Evolutionary conservation across 305 asterid species (phyloP).

Genomic region (Fraxinus platypoda): DNA sequence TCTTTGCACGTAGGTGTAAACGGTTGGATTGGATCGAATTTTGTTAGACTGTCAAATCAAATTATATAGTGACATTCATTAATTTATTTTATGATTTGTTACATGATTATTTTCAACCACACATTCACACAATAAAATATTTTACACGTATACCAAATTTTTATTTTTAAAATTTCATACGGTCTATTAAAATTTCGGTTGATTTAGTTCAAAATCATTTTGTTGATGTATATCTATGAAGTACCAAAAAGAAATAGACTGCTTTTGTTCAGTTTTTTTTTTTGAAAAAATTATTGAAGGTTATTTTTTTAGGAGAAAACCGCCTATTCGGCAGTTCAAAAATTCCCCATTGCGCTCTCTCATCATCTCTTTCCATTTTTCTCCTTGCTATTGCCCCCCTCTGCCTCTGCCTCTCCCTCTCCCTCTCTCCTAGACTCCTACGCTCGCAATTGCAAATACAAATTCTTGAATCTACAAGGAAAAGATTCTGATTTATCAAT

Average conservation of each 20-base stretch:
- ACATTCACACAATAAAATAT: too few species aligned
- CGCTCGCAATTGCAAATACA: slow-evolving; percentile 20
- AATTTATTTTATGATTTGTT: too few species aligned
- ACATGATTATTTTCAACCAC: too few species aligned
- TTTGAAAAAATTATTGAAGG: neutral
- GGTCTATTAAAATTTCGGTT: too few species aligned
- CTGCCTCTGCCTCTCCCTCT: neutral
- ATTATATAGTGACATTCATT: too few species aligned
- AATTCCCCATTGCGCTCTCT: slow-evolving; percentile 17
- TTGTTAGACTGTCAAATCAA: neutral
- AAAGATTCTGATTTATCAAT: slow-evolving; percentile 9
- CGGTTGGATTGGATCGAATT: neutral
- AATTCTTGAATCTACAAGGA: slow-evolving; percentile 4
- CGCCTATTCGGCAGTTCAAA: slow-evolving; percentile 41
- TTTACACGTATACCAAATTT: too few species aligned
- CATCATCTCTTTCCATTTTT: neutral
- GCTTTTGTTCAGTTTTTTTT: too few species aligned
- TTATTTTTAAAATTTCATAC: neutral
- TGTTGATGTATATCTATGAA: too few species aligned
- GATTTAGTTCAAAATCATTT: neutral
- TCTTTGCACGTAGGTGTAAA: neutral
- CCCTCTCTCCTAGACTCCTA: neutral
- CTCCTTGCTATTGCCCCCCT: neutral
- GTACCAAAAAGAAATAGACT: too few species aligned
- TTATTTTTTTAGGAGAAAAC: slow-evolving; percentile 13